Evolutionary conservation across 352 stramenopile genomes (phyloP).

Genomic region (Pythium phragmitis): DNA sequence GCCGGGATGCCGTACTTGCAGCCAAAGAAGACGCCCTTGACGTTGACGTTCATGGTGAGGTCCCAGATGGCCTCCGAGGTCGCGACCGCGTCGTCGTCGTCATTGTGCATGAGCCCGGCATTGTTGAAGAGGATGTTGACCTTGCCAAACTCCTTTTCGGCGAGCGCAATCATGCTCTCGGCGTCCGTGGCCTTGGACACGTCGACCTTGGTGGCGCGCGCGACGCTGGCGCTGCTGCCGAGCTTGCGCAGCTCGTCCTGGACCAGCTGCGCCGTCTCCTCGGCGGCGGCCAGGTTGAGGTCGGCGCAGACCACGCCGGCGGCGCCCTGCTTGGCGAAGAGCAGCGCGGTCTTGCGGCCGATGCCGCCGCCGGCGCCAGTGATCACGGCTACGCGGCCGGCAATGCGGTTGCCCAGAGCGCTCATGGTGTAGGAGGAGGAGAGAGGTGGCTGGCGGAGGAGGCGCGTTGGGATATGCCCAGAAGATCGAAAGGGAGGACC

Average conservation of each 20-base stretch:
- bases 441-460: background rate
- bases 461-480: conserved; percentile 9
- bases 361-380: conserved; percentile 83
- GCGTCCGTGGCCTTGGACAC: conserved; percentile 74
- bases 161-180: conserved; percentile 72
- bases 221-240: conserved; percentile 50
- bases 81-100: conserved; percentile 73
- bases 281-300: conserved; percentile 63
- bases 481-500: background rate
- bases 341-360: conserved; percentile 74
- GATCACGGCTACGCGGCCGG: conserved; percentile 78
- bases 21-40: conserved; percentile 88
- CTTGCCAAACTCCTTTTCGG: conserved; percentile 78
- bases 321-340: conserved; percentile 81
- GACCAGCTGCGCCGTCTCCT: conserved; percentile 65
- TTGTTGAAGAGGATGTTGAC: conserved; percentile 88
- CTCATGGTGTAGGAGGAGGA: conserved; percentile 33
- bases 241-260: conserved; percentile 65
- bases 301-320: conserved; percentile 80
- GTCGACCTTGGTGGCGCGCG: conserved; percentile 55
- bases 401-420: conserved; percentile 54
- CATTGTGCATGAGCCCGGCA: conserved; percentile 82
- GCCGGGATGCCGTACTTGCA: conserved; percentile 88
- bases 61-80: conserved; percentile 85
- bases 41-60: conserved; percentile 86